These are phyloP conservation scores for Boletus reticulatus DNA, from an alignment of 768 basidiomycete species.

Conservation along the genomic window DNA sequence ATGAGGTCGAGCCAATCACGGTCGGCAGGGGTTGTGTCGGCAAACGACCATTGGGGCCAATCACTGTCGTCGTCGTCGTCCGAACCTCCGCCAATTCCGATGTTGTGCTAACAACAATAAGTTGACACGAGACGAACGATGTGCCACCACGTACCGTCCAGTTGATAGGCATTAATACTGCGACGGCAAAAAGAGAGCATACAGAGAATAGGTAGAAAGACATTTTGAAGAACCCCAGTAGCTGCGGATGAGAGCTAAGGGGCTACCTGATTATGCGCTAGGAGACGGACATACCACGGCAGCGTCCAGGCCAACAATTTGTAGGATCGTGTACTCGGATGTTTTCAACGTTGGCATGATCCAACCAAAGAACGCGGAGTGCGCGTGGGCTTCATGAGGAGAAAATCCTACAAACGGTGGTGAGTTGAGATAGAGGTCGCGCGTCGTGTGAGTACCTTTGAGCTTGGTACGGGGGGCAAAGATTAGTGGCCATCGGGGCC, in stretches of 20 bases:
- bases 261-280: background rate
- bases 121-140: background rate
- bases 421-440: background rate
- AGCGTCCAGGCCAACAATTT: slow-evolving; percentile 96
- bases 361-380: slow-evolving; percentile 92
- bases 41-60: slow-evolving; percentile 41
- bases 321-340: slow-evolving; percentile 90
- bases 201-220: slow-evolving; percentile 88
- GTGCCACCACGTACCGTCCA: slow-evolving; percentile 61
- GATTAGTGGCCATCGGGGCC: slow-evolving; percentile 84
- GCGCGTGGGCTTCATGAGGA: slow-evolving; percentile 87
- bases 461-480: slow-evolving; percentile 94
- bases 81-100: slow-evolving; percentile 57
- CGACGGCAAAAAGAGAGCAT: slow-evolving; percentile 76
- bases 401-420: slow-evolving; percentile 68
- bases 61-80: slow-evolving; percentile 40
- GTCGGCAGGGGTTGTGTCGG: slow-evolving; percentile 32
- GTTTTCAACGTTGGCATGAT: slow-evolving; percentile 88
- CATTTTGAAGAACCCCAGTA: slow-evolving; percentile 95
- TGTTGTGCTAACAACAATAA: slow-evolving; percentile 54
- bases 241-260: slow-evolving; percentile 41
- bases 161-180: slow-evolving; percentile 94
- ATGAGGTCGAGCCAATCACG: slow-evolving; percentile 84
- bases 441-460: slow-evolving; percentile 57
- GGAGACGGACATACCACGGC: slow-evolving; percentile 71